phyloP scores from a whole-genome alignment of 2,329 filamentous ascomycete genomes.

The Colletotrichum sp. region DNA sequence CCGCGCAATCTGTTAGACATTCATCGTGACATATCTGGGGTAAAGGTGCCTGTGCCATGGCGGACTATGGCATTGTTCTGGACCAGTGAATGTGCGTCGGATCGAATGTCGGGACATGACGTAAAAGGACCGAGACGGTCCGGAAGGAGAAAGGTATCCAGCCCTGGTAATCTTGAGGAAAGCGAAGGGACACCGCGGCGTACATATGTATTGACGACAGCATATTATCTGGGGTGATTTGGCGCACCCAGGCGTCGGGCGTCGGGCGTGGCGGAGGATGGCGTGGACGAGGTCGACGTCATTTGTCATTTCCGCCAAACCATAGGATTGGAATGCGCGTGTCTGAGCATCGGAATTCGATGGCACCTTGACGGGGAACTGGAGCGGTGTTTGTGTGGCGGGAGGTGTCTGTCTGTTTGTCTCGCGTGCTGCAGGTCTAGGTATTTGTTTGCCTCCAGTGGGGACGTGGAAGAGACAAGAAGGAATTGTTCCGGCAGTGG shows the following conservation, averaged over 20 bases:
- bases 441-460: neutral
- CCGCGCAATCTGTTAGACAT: neutral
- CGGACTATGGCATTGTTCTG: neutral
- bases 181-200: neutral
- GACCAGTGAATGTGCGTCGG: neutral
- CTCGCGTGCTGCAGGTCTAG: neutral
- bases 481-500: neutral
- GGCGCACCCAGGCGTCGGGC: neutral
- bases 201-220: neutral
- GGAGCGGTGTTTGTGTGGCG: neutral
- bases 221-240: neutral
- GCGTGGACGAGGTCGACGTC: neutral
- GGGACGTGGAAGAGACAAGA: neutral
- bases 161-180: neutral
- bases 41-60: neutral
- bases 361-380: neutral
- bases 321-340: neutral
- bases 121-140: neutral
- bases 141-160: neutral
- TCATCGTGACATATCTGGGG: neutral
- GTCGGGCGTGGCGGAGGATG: neutral
- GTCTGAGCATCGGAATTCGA: neutral
- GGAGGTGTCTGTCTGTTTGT: neutral
- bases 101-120: neutral
- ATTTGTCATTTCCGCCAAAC: neutral